Conservation (phyloP, 495 filamentous ascomycete species). For the Sabuloglossum arenarium region DNA sequence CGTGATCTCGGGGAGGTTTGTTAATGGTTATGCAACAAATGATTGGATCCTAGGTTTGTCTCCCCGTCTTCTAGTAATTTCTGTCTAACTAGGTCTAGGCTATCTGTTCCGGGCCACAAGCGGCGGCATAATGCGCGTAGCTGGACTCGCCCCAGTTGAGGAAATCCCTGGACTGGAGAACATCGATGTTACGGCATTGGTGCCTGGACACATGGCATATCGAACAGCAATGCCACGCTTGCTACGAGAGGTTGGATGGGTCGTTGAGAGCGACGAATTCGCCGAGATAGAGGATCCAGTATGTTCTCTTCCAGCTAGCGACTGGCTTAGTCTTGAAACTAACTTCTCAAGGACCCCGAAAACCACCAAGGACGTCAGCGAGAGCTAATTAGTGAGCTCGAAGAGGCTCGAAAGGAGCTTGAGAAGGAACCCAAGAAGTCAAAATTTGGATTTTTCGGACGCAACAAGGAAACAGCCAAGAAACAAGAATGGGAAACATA, state of each 20-base stretch:
- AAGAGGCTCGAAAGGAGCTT: slow-evolving; percentile 74
- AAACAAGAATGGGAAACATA: slow-evolving; percentile 96
- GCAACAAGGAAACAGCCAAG: slow-evolving; percentile 48
- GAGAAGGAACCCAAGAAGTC: slow-evolving; percentile 52
- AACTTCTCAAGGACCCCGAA: slow-evolving; percentile 43
- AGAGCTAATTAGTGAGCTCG: slow-evolving; percentile 89
- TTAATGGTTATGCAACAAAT: slow-evolving; percentile 85
- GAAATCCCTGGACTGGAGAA: slow-evolving; percentile 71
- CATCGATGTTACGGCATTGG: slow-evolving; percentile 64
- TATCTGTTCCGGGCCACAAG: slow-evolving; percentile 92
- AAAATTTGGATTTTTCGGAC: slow-evolving; percentile 59
- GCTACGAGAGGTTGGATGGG: slow-evolving; percentile 68
- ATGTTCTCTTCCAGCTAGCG: not conserved
- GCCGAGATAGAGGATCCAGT: slow-evolving; percentile 83
- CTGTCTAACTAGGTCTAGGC: slow-evolving; percentile 17
- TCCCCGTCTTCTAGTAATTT: not conserved
- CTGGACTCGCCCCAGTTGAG: slow-evolving; percentile 68
- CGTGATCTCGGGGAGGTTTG: slow-evolving; percentile 73
- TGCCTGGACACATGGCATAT: slow-evolving; percentile 94
- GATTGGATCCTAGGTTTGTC: slow-evolving; percentile 75
- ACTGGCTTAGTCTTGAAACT: not conserved
- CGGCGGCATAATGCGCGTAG: slow-evolving; percentile 78
- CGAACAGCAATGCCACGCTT: slow-evolving; percentile 76
- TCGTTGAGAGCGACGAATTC: slow-evolving; percentile 83
- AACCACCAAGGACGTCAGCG: slow-evolving; percentile 72